Conservation (phyloP, 768 basidiomycete species). For the Kwoniella bestiolae region DNA sequence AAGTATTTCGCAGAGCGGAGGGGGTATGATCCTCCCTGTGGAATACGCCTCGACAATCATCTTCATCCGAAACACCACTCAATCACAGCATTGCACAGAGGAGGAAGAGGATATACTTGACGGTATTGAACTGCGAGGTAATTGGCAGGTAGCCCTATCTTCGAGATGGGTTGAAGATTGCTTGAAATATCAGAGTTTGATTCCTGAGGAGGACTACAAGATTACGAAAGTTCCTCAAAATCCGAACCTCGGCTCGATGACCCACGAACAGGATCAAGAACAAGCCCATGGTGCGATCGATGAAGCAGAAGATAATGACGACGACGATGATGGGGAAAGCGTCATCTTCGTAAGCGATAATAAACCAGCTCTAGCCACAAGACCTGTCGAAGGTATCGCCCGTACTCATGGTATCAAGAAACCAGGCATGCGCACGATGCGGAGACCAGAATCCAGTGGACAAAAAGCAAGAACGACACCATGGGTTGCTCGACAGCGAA, state of each 20-base stretch:
- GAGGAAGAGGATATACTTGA: not conserved
- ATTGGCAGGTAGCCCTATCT: not conserved
- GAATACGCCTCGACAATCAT: not conserved
- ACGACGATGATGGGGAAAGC: not conserved
- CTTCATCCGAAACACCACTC: not conserved
- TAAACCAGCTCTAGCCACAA: not conserved
- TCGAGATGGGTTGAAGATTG: slow-evolving; percentile 6
- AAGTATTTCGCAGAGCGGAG: too few relatives aligned
- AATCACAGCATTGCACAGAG: not conserved
- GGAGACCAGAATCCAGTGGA: too few relatives aligned
- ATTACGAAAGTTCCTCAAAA: not conserved
- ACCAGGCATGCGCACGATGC: too few relatives aligned
- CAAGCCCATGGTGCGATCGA: not conserved
- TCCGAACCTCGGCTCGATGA: not conserved
- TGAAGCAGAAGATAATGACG: not conserved
- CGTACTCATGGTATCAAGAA: too few relatives aligned
- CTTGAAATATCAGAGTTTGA: not conserved
- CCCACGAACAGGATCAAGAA: not conserved
- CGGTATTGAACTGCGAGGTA: not conserved
- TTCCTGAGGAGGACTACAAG: not conserved
- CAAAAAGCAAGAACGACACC: too few relatives aligned
- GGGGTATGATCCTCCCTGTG: not conserved
- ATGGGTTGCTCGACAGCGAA: too few relatives aligned
- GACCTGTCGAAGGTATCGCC: too few relatives aligned
- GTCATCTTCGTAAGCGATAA: not conserved